These are phyloP conservation scores for Eucalyptus shirleyi DNA, from an alignment of 345 rosid species.

Conservation along the genomic window DNA sequence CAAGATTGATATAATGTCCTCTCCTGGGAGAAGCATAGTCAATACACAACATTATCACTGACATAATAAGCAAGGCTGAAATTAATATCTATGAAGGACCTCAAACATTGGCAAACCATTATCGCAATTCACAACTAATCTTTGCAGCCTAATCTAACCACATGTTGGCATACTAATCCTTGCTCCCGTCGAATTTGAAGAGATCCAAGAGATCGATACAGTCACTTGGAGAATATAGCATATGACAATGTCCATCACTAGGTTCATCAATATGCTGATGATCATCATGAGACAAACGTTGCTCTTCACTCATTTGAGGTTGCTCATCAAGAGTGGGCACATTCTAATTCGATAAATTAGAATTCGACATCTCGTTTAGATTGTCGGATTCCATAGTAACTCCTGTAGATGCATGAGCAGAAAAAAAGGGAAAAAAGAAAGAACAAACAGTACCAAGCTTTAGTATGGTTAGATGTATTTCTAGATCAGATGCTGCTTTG, in stretches of 20 bases:
- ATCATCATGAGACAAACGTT: background rate
- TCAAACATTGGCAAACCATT: background rate
- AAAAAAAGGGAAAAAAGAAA: background rate
- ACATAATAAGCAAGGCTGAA: background rate
- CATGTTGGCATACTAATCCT: background rate
- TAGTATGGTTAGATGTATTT: background rate
- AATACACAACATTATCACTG: background rate
- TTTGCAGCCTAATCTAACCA: background rate
- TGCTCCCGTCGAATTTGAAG: background rate
- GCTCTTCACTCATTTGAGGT: background rate
- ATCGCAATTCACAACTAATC: background rate
- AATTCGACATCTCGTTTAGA: background rate
- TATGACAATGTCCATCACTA: background rate
- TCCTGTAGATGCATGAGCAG: background rate
- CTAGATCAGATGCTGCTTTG: background rate
- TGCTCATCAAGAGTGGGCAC: background rate
- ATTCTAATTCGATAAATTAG: background rate
- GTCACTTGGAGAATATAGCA: background rate
- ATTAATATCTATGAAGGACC: background rate
- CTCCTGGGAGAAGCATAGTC: background rate
- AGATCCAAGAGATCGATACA: background rate
- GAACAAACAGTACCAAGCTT: background rate
- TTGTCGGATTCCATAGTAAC: background rate
- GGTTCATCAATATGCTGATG: background rate
- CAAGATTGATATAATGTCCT: background rate